A percentile compares a stretch with the other conserved stretches of the same genome.
Evolutionary conservation across 176 grass and related monocot genomes (phyloP).

Genomic region (Juncus effusus): DNA sequence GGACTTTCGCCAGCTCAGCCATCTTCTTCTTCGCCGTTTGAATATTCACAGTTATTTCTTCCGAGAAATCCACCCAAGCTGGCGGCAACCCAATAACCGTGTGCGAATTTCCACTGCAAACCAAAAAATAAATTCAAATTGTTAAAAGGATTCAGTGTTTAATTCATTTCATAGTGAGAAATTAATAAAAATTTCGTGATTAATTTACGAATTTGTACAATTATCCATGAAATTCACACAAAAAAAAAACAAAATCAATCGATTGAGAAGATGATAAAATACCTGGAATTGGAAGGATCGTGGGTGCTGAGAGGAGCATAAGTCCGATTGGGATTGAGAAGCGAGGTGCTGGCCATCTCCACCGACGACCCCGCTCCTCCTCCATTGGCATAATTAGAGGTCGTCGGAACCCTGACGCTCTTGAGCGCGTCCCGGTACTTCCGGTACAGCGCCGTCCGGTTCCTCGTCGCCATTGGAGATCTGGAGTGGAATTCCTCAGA

Average conservation of each 20-base stretch:
- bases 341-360: constrained; percentile 40
- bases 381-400: constrained; percentile 4
- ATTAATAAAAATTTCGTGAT: no score
- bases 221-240: no score
- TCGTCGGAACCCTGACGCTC: constrained; percentile 34
- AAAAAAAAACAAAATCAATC: no score
- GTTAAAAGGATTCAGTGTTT: not conserved
- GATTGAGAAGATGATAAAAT: no score
- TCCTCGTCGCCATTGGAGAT: constrained; percentile 39
- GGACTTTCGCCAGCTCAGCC: constrained; percentile 74
- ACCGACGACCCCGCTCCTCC: constrained; percentile 23
- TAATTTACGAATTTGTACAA: no score
- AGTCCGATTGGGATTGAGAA: constrained; percentile 30
- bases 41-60: constrained; percentile 93
- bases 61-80: constrained; percentile 89
- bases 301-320: constrained; percentile 41
- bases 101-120: constrained; percentile 49
- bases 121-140: constrained; percentile 4
- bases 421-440: constrained; percentile 39
- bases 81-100: constrained; percentile 64
- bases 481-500: not conserved
- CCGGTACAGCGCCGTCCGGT: constrained; percentile 34
- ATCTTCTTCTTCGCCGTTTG: constrained; percentile 85
- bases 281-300: constrained; percentile 46
- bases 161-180: not conserved